Conservation (phyloP, 352 stramenopile species). For the Phytophthora sojae region DNA sequence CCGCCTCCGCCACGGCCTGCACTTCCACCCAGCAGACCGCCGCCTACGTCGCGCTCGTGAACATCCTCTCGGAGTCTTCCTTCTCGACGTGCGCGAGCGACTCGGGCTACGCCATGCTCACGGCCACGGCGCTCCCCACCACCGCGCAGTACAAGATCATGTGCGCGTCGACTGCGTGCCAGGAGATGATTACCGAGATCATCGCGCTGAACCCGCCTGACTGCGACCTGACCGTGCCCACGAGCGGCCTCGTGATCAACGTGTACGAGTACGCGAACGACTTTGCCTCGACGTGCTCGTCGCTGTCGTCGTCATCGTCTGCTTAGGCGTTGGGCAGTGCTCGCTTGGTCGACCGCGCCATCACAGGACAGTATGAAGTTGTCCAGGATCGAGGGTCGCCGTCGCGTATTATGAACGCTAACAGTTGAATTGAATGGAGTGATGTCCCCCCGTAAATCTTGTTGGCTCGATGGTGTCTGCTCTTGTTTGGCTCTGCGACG, state of each 20-base stretch:
- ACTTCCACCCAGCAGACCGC: conserved; percentile 23
- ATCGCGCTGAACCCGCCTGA: conserved; percentile 27
- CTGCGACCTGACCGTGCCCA: conserved; percentile 33
- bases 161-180: conserved; percentile 31
- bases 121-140: conserved; percentile 30
- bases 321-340: neutral
- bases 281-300: conserved; percentile 21
- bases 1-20: conserved; percentile 14
- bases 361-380: neutral
- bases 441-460: too few relatives aligned
- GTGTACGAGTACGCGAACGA: conserved; percentile 26
- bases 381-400: too few relatives aligned
- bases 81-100: conserved; percentile 19
- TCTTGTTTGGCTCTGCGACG: too few relatives aligned
- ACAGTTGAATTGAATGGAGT: too few relatives aligned
- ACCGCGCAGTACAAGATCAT: conserved; percentile 32
- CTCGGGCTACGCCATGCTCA: conserved; percentile 39
- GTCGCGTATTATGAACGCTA: too few relatives aligned
- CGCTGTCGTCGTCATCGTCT: conserved; percentile 3
- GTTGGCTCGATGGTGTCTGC: too few relatives aligned
- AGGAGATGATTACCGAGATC: conserved; percentile 23
- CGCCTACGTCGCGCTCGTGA: conserved; percentile 22
- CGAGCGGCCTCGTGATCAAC: conserved; percentile 34
- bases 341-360: neutral
- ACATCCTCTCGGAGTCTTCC: conserved; percentile 15